phyloP scores from a whole-genome alignment of 2,329 filamentous ascomycete species.

The Ceratocystiopsis minuta region DNA sequence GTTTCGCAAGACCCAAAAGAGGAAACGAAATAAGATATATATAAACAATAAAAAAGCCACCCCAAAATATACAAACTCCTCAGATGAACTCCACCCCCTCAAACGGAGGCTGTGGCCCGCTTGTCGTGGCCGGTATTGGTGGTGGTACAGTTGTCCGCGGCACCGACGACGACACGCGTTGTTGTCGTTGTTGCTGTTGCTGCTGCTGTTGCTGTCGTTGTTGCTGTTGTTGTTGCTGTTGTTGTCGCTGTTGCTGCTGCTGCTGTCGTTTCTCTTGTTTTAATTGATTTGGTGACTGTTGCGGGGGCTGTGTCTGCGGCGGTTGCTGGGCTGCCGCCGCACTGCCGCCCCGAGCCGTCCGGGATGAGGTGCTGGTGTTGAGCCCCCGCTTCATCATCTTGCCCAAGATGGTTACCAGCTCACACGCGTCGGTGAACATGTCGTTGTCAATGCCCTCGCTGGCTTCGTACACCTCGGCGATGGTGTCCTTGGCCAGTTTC shows the following conservation, averaged over 20 bases:
- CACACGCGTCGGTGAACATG: constrained; percentile 82
- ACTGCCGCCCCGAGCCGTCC: not conserved
- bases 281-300: not conserved
- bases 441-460: constrained; percentile 88
- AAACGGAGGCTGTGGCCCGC: constrained; percentile 1
- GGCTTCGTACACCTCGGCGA: constrained; percentile 79
- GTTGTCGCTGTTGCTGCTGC: not conserved
- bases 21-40: not conserved
- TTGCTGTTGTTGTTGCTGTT: not conserved
- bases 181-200: not conserved
- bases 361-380: constrained; percentile 1
- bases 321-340: not conserved
- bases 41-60: not conserved
- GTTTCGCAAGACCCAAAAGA: not conserved
- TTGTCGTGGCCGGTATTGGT: constrained; percentile 3
- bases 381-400: constrained; percentile 47
- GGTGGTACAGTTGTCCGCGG: constrained; percentile 1
- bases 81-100: constrained; percentile 4
- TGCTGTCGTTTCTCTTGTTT: not conserved
- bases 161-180: not conserved
- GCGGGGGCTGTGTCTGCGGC: not conserved
- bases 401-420: constrained; percentile 68
- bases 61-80: not conserved
- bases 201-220: not conserved
- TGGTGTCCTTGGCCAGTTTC: constrained; percentile 61